These are phyloP conservation scores for Obba rivulosa DNA, from an alignment of 768 basidiomycete species.

Conservation along the genomic window DNA sequence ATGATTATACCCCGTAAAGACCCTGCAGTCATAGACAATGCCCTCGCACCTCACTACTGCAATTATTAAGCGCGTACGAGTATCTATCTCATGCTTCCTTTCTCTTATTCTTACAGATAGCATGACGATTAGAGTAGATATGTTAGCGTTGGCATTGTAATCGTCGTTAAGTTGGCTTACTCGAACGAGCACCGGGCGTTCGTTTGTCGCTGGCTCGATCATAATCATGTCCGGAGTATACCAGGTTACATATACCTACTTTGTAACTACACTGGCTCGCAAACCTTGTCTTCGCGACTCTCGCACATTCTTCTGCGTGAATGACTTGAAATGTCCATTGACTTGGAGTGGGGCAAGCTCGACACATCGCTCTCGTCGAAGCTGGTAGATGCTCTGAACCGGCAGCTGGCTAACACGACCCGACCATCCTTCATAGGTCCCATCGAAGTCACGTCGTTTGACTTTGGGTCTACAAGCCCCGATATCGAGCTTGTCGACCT, in stretches of 20 bases:
- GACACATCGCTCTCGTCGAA: conserved; percentile 63
- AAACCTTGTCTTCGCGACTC: no score
- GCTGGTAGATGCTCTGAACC: conserved; percentile 73
- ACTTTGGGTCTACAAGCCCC: conserved; percentile 80
- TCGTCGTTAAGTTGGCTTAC: no score
- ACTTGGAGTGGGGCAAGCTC: conserved; percentile 88
- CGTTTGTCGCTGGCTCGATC: no score
- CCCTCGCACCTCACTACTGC: conserved; percentile 1
- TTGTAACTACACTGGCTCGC: no score
- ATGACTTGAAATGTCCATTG: conserved; percentile 71
- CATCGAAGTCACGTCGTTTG: conserved; percentile 77
- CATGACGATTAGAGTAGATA: conserved; percentile 12
- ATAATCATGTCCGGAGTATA: no score
- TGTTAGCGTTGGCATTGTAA: background rate
- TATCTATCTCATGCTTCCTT: conserved; percentile 7
- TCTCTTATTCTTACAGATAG: conserved; percentile 7
- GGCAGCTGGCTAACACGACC: conserved; percentile 60
- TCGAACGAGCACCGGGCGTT: no score
- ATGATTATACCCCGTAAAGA: conserved; percentile 14
- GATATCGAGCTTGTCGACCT: conserved; percentile 89
- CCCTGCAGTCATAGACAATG: conserved; percentile 12
- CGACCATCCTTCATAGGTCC: conserved; percentile 96
- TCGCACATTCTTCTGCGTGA: no score
- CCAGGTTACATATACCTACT: no score
- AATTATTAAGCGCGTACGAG: conserved; percentile 6